Base-by-base conservation (phyloP, 495 filamentous ascomycete species). In the Extremus antarcticus region DNA sequence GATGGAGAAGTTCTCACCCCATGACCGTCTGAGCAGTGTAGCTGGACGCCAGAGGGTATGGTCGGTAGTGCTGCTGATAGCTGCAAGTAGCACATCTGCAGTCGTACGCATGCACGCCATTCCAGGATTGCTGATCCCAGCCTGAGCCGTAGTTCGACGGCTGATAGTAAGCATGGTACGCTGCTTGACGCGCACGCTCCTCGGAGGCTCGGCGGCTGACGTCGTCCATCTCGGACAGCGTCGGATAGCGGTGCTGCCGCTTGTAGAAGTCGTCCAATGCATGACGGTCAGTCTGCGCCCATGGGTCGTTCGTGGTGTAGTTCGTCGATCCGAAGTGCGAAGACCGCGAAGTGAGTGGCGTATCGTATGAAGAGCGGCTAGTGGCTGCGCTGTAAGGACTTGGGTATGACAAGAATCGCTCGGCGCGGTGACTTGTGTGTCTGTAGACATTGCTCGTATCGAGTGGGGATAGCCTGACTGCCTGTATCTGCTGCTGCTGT, bases 1-100 rank as follows among this genome's bases (percentile, higher is more conserved):
- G n/a, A n/a, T n/a, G n/a, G n/a, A n/a, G n/a, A n/a, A n/a, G n/a
- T n/a, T n/a, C 38, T 54, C 35, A 62, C 13, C 59, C 59, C 59
- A 62, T 62, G 24, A 19, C 81, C 29, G 60, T 81, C 59, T 62
- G 59, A 1, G 59, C 50, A 17, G 50, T 39, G 43, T 61, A 88
- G 45, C 73, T 72, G 47, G 75, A 76, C 47, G 75, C 71, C 64
- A 78, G 78, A 63, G 88, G 80, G 64, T 89, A 87, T 17, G 78
- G 69, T 35, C 80, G 77, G 41, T 62, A 62, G 43, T 58, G 55
- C 25, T 81, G 66, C 54, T 83, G 78, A 56, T 78, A 82, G 10
- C 73, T 69, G 68, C 87, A 91, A 51, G 80, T 78, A 47, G 71
- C 65, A 66, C 87, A 92, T 55, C 73, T 76, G 65, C 86, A 92